Evolutionary conservation across 2,329 filamentous ascomycete species (phyloP).

Genomic region (Scleromitrula shiraiana): DNA sequence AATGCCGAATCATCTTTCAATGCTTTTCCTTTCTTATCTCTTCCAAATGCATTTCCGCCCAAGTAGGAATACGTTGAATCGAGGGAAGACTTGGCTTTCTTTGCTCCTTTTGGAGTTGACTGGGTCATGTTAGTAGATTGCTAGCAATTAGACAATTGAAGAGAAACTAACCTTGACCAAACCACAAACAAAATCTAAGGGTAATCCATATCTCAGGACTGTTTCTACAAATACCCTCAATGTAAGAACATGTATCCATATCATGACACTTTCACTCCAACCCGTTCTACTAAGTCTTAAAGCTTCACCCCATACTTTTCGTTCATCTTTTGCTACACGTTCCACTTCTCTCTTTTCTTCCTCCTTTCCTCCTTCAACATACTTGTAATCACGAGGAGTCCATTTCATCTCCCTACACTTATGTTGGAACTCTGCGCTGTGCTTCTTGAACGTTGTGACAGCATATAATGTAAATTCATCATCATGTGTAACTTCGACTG

Average conservation of each 20-base stretch:
- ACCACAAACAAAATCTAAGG: conserved; percentile 79
- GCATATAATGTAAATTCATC: conserved; percentile 84
- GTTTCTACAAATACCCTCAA: conserved; percentile 95
- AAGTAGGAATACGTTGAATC: conserved; percentile 86
- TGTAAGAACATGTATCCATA: conserved; percentile 87
- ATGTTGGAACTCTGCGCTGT: conserved; percentile 77
- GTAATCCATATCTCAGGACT: conserved; percentile 90
- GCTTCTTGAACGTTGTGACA: conserved; percentile 91
- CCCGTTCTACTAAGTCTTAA: conserved; percentile 80
- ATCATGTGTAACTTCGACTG: conserved; percentile 71
- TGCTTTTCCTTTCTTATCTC: conserved; percentile 88
- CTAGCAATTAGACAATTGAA: neutral
- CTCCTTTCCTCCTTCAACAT: conserved; percentile 81
- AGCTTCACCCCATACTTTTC: conserved; percentile 88
- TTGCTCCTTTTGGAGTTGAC: conserved; percentile 74
- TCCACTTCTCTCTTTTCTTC: conserved; percentile 84
- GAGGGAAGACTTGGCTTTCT: conserved; percentile 71
- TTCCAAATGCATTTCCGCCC: conserved; percentile 85
- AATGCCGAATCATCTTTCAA: conserved; percentile 79
- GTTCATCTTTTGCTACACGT: conserved; percentile 72
- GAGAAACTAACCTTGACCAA: conserved; percentile 55
- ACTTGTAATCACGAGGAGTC: conserved; percentile 91
- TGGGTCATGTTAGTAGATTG: conserved; percentile 33
- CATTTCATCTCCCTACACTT: conserved; percentile 90
- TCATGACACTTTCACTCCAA: conserved; percentile 93